A percentile compares a stretch with the other conserved stretches of the same genome.
Conservation (phyloP, 345 rosid genomes). For the Sonneratia alba region DNA sequence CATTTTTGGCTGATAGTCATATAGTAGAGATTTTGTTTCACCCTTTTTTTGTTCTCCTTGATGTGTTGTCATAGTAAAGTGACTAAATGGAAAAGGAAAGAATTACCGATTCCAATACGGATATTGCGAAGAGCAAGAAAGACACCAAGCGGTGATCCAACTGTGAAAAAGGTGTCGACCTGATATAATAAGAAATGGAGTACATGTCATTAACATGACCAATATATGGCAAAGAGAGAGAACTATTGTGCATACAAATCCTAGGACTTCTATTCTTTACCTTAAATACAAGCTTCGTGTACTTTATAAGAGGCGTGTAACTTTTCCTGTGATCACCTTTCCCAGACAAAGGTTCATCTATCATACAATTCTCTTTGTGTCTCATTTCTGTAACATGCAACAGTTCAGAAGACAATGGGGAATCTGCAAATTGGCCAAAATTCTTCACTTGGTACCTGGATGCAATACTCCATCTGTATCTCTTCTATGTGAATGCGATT, state of each 20-base stretch:
- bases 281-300: slow-evolving; percentile 88
- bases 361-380: slow-evolving; percentile 15
- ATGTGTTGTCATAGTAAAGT: not conserved
- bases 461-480: slow-evolving; percentile 15
- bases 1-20: not conserved
- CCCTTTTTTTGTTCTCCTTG: too few species aligned
- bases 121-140: slow-evolving; percentile 89
- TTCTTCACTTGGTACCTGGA: slow-evolving; percentile 5
- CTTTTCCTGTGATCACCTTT: slow-evolving; percentile 34
- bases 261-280: slow-evolving; percentile 19
- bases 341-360: slow-evolving; percentile 22
- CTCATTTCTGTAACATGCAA: slow-evolving; percentile 19
- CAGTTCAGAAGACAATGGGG: not conserved
- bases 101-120: slow-evolving; percentile 81
- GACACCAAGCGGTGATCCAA: slow-evolving; percentile 98
- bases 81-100: not conserved
- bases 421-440: not conserved
- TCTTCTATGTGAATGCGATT: slow-evolving; percentile 25
- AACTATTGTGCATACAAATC: not conserved
- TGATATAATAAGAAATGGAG: slow-evolving; percentile 19
- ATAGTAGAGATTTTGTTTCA: too few species aligned
- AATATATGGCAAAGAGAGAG: not conserved
- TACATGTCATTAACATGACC: not conserved
- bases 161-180: slow-evolving; percentile 98
- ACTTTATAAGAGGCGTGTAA: slow-evolving; percentile 72